Percentiles rank a stretch among this genome's conserved stretches.
Evolutionary conservation across 495 filamentous ascomycete species (phyloP).

Genomic region (Lindgomyces ingoldianus): DNA sequence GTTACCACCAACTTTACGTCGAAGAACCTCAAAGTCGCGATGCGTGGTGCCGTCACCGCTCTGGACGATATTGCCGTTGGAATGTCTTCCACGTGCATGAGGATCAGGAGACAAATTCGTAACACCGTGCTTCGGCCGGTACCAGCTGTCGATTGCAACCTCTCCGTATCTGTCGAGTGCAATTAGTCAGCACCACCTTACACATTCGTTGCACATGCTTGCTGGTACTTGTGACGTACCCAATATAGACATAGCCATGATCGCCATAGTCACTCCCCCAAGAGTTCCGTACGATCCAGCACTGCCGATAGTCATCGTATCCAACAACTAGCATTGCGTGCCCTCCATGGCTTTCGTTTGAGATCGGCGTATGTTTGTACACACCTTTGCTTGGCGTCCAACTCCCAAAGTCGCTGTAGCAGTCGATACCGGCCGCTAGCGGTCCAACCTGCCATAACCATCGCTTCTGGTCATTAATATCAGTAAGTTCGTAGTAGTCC

Average conservation of each 20-base stretch:
- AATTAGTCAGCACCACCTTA: not conserved
- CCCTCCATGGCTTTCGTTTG: not conserved
- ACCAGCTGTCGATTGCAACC: not conserved
- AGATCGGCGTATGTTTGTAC: not conserved
- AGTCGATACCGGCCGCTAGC: not conserved
- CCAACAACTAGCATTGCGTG: not conserved
- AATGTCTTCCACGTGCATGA: not conserved
- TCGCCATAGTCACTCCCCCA: not conserved
- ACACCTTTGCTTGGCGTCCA: not conserved
- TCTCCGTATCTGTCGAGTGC: not conserved
- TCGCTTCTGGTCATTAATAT: not conserved
- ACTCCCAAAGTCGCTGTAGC: not conserved
- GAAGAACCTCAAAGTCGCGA: not conserved
- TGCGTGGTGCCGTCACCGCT: not conserved
- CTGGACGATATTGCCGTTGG: not conserved
- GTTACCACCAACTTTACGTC: not conserved
- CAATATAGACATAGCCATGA: not conserved
- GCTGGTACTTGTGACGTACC: too few species aligned
- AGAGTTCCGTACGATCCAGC: not conserved
- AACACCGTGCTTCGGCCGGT: not conserved
- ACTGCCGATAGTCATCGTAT: not conserved
- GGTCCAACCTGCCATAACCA: not conserved
- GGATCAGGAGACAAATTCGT: not conserved
- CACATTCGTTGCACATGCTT: too few species aligned
- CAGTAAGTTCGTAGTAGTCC: not conserved